Percentiles rank a stretch among this genome's conserved stretches.
phyloP scores from a whole-genome alignment of 352 stramenopile species.

The Phytophthora ramorum region DNA sequence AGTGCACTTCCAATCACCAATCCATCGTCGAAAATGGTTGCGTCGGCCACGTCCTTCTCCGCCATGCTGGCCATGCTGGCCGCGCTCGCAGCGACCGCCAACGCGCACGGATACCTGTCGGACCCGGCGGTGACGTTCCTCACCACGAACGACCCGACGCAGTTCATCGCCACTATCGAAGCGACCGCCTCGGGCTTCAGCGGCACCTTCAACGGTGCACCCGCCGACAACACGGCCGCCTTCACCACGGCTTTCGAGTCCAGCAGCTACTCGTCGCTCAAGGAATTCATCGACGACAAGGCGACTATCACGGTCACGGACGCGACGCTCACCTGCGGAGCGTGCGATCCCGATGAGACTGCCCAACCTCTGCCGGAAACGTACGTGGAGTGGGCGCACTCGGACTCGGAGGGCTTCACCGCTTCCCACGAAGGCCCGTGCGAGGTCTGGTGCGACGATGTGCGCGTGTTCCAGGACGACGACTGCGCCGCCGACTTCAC shows the following conservation, averaged over 20 bases:
- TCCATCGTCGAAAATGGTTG: constrained; percentile 26
- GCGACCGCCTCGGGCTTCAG: constrained; percentile 30
- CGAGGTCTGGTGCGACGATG: constrained; percentile 43
- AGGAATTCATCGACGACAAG: constrained; percentile 35
- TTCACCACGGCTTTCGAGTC: constrained; percentile 34
- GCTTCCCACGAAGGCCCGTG: constrained; percentile 42
- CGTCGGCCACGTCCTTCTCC: constrained; percentile 19
- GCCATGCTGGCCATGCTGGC: constrained; percentile 22
- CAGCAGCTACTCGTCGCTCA: constrained; percentile 35
- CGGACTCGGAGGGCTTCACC: constrained; percentile 32
- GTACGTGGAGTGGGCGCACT: constrained; percentile 41
- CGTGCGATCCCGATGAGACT: constrained; percentile 26
- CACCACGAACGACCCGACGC: constrained; percentile 27
- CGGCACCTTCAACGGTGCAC: constrained; percentile 26
- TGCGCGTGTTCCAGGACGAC: constrained; percentile 11
- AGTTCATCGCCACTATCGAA: constrained; percentile 43
- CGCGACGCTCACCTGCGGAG: constrained; percentile 34
- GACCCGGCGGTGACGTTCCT: constrained; percentile 33
- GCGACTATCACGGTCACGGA: constrained; percentile 28
- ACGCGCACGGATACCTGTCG: constrained; percentile 35
- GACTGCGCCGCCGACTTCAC: constrained; percentile 21
- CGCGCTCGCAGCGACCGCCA: constrained; percentile 12
- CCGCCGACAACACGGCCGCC: constrained; percentile 29
- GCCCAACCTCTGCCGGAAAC: constrained; percentile 26
- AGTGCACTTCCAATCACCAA: constrained; percentile 11